These are phyloP conservation scores for Ogataea thermomethanolica DNA, from an alignment of 805 yeast species.

Conservation along the genomic window DNA sequence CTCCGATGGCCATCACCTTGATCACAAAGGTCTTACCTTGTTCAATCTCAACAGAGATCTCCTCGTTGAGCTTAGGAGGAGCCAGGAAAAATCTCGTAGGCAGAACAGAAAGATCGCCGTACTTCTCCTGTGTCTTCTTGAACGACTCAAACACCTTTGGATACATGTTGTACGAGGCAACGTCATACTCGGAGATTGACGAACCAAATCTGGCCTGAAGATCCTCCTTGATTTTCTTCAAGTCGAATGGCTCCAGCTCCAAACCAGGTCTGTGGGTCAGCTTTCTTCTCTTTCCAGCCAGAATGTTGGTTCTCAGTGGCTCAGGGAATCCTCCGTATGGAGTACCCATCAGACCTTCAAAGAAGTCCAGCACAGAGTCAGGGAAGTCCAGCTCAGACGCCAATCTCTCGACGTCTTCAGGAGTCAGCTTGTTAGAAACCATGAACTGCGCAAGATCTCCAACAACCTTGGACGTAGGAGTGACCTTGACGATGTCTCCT, in stretches of 20 bases:
- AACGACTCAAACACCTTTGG: constrained; percentile 94
- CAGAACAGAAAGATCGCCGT: constrained; percentile 89
- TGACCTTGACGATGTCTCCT: constrained; percentile 97
- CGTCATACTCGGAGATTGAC: constrained; percentile 74
- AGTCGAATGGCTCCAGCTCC: constrained; percentile 79
- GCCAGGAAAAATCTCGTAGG: constrained; percentile 91
- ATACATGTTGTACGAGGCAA: constrained; percentile 96
- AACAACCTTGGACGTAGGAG: constrained; percentile 99
- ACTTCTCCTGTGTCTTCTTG: constrained; percentile 68
- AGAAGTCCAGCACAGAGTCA: constrained; percentile 95
- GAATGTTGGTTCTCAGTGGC: constrained; percentile 88
- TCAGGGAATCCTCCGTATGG: constrained; percentile 99
- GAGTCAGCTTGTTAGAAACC: constrained; percentile 89
- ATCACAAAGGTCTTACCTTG: constrained; percentile 91
- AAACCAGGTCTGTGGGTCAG: constrained; percentile 90
- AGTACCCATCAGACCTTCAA: constrained; percentile 98
- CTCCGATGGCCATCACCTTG: constrained; percentile 91
- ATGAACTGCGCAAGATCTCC: constrained; percentile 99
- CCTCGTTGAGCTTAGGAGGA: constrained; percentile 85
- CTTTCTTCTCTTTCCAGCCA: constrained; percentile 89
- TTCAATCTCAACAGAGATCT: constrained; percentile 84
- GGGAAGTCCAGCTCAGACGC: constrained; percentile 97
- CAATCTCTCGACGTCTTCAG: constrained; percentile 81
- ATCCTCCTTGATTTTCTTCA: constrained; percentile 67
- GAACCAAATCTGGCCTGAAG: constrained; percentile 73